A percentile compares a stretch with the other conserved stretches of the same genome.
Evolutionary conservation across 2,329 filamentous ascomycete genomes (phyloP).

Genomic region (Hypomyces perniciosus): DNA sequence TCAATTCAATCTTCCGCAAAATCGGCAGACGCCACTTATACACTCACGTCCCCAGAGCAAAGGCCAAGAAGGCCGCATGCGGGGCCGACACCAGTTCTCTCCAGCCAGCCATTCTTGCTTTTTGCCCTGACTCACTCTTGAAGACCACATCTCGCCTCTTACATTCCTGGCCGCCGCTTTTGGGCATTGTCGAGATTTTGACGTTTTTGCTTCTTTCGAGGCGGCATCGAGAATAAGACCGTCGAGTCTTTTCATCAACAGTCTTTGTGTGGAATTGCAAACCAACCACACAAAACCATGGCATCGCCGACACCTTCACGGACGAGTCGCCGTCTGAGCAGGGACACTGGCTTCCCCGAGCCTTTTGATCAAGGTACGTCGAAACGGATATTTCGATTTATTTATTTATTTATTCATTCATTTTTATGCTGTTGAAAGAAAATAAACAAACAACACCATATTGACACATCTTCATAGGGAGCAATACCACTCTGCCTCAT

Average conservation of each 20-base stretch:
- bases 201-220: too few relatives aligned
- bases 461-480: conserved; percentile 26
- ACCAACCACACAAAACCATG: not conserved
- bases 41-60: not conserved
- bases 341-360: conserved; percentile 49
- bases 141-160: too few relatives aligned
- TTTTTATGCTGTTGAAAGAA: not conserved
- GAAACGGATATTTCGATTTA: not conserved
- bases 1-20: not conserved
- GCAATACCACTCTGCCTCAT: conserved; percentile 57
- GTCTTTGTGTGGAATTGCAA: not conserved
- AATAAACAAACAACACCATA: not conserved
- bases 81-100: not conserved
- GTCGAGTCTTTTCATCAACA: too few relatives aligned
- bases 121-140: too few relatives aligned
- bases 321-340: conserved; percentile 18
- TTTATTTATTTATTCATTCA: not conserved
- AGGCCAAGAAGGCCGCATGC: not conserved
- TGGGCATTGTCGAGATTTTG: too few relatives aligned
- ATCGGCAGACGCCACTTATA: not conserved
- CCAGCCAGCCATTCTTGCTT: not conserved
- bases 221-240: too few relatives aligned
- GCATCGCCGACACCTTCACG: conserved; percentile 7
- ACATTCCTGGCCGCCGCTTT: too few relatives aligned
- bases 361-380: conserved; percentile 42